Base-by-base conservation (phyloP, 495 filamentous ascomycete species). In the Trichoderma orchidacearum region DNA sequence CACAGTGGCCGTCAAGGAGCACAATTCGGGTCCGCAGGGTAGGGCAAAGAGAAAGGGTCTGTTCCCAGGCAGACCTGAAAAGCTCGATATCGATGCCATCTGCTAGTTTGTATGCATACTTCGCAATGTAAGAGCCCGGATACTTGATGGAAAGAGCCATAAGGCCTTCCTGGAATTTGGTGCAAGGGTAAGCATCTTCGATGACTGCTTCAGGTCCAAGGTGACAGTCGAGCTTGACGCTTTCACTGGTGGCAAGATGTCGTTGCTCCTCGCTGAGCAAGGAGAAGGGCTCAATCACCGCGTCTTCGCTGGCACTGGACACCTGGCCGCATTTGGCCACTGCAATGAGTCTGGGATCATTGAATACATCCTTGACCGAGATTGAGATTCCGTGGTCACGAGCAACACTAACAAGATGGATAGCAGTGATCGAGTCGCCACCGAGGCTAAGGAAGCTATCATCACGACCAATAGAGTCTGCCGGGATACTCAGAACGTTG, bases 21-120 rank as follows among this genome's bases (percentile, higher is more conserved):
- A 55, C 23, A n/a, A 55, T 31, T 0, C 79, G 76, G 8, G 85
- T 90, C 29, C 86, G 75, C 5, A 89, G 75, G 58, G 86, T 85
- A 38, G 84, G 78, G 57, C 75, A 74, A 5, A 75, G 65, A 2
- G 75, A 64, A 15, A 80, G 67, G n/a, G 82, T 77, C 3, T 61
- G 62, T 51, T 74, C 61, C 80, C 80, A 82, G 11, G 78, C 74
- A 3, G 58, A 56, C 57, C 68, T 66, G 61, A 83, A 74, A 11
- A 60, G 67, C 5, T 63, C 56, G 23, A 74, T 11, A 56, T 81
- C 72, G 8, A 78, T 56, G 4, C 62, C 17, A 1, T 61, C 28
- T 0, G 69, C 63, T 9, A 86, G 73, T 17, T 52, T 58, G 3
- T 75, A 71, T 1, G 72, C 66, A 55, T 74, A 68, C 52, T 65